These are phyloP conservation scores for Deinandra increscens DNA, from an alignment of 129 eudicot species.

Conservation along the genomic window DNA sequence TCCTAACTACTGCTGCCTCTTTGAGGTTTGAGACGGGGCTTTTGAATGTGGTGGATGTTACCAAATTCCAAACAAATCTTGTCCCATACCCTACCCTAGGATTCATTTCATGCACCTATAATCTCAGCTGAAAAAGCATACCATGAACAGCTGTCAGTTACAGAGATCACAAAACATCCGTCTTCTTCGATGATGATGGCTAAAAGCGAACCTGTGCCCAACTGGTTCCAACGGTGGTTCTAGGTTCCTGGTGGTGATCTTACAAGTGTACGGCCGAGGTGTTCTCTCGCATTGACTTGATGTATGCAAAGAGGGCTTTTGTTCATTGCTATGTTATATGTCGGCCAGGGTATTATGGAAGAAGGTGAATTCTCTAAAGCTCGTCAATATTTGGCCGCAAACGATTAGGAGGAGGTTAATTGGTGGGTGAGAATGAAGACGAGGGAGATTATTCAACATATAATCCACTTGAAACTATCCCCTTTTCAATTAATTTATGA, in stretches of 20 bases:
- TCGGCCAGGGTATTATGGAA: constrained; percentile 54
- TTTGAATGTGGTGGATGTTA: constrained; percentile 49
- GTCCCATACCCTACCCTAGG: constrained; percentile 54
- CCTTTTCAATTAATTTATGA: not conserved
- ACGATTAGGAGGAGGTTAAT: constrained; percentile 56
- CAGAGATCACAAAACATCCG: constrained; percentile 54
- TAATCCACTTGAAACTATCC: not conserved
- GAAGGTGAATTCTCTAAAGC: constrained; percentile 53
- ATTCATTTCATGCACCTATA: constrained; percentile 51
- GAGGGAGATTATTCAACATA: constrained; percentile 30
- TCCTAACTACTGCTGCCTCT: constrained; percentile 49
- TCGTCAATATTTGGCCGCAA: constrained; percentile 53
- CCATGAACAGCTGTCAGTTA: constrained; percentile 48
- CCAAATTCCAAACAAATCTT: constrained; percentile 48
- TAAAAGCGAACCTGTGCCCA: constrained; percentile 21
- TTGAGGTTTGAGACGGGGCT: constrained; percentile 52
- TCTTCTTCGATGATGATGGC: constrained; percentile 63
- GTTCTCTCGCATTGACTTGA: constrained; percentile 5
- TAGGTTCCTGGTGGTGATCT: constrained; percentile 49
- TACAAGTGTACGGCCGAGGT: not conserved
- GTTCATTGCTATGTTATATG: constrained; percentile 47
- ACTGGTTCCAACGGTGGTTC: constrained; percentile 52
- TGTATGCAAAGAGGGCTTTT: not conserved
- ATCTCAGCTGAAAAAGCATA: constrained; percentile 52
- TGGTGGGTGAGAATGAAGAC: constrained; percentile 46